Percentiles rank a stretch among this genome's conserved stretches.
Evolutionary conservation across 164 flowering plant species (phyloP).

Genomic region (Litsea cubeba): DNA sequence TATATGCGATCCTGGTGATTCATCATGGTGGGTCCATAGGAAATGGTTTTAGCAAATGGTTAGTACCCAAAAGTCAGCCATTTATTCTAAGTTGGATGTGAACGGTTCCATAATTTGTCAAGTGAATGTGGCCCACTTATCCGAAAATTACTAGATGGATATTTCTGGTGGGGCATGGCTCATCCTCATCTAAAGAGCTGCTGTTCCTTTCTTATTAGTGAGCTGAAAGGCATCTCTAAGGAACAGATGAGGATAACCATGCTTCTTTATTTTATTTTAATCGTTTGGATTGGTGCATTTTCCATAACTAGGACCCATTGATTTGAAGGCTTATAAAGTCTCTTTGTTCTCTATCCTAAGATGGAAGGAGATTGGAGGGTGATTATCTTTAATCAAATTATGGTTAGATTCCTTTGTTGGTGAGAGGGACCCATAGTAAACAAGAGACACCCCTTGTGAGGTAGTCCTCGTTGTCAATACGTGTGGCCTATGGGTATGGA

Average conservation of each 20-base stretch:
- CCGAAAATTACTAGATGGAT: no score
- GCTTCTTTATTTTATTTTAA: conserved; percentile 8
- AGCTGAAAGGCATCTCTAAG: no score
- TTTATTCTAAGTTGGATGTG: no score
- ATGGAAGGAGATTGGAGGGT: conserved; percentile 31
- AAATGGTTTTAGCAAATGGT: no score
- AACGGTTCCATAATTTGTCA: no score
- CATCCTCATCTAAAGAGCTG: no score
- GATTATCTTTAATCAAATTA: conserved; percentile 25
- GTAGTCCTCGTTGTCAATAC: conserved; percentile 13
- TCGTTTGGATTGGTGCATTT: conserved; percentile 1
- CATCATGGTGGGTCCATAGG: no score
- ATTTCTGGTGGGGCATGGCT: no score
- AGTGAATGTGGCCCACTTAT: no score
- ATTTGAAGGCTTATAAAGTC: conserved; percentile 29
- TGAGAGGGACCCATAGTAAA: conserved; percentile 18
- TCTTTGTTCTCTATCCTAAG: conserved; percentile 32
- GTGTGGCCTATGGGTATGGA: conserved; percentile 8
- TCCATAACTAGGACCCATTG: conserved; percentile 12
- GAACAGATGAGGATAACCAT: conserved; percentile 6
- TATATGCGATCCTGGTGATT: no score
- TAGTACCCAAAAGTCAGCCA: no score
- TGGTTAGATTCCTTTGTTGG: conserved; percentile 34
- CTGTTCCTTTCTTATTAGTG: no score
- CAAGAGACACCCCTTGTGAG: conserved; percentile 12